A percentile compares a stretch with the other conserved stretches of the same genome.
These are phyloP conservation scores for Enterospora canceri DNA, from an alignment of 371 early-diverging fungal genomes.

Conservation along the genomic window DNA sequence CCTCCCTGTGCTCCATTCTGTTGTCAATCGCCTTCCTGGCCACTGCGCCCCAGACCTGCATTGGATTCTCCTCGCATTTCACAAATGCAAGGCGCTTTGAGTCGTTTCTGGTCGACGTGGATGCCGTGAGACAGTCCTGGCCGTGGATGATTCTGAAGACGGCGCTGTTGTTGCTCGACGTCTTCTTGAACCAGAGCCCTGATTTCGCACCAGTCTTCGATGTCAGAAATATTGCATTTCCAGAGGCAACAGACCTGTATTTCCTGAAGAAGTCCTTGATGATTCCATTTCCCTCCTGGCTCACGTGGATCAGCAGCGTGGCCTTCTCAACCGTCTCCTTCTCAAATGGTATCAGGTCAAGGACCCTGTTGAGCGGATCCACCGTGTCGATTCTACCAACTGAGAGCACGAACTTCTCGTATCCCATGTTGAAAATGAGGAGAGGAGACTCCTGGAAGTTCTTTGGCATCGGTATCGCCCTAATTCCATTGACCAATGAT, in stretches of 20 bases:
- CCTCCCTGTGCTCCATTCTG: background rate
- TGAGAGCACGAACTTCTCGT: background rate
- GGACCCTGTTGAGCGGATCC: background rate
- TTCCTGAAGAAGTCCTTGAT: background rate
- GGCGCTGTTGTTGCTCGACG: background rate
- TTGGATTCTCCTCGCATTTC: background rate
- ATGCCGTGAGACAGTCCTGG: background rate
- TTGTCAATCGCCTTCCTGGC: background rate
- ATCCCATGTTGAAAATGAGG: background rate
- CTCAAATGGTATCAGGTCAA: background rate
- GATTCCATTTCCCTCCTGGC: background rate
- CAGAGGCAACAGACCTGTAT: background rate
- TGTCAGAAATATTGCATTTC: background rate
- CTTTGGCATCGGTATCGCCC: background rate
- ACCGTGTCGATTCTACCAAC: background rate
- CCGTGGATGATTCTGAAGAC: background rate
- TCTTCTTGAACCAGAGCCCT: background rate
- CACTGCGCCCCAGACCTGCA: background rate
- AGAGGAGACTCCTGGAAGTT: background rate
- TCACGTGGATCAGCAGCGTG: background rate
- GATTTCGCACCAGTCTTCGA: background rate
- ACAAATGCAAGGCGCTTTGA: background rate
- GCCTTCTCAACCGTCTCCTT: background rate
- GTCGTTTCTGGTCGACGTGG: background rate
- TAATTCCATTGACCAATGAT: background rate